Base-by-base conservation (phyloP, 2,329 filamentous ascomycete species). In the Cladosporium sp. region DNA sequence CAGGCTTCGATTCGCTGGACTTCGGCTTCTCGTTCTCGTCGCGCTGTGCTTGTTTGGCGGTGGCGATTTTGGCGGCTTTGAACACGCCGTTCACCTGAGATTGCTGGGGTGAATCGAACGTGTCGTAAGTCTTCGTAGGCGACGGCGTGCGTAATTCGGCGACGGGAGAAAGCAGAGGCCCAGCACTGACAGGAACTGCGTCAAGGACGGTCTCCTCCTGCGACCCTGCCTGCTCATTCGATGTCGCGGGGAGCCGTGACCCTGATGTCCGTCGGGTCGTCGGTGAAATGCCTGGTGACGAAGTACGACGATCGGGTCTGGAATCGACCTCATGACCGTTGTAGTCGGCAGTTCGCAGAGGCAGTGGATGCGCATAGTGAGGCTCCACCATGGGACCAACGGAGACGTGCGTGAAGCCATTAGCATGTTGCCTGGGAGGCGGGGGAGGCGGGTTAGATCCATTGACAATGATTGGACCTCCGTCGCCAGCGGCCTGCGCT, bases 141-240 rank as follows among this genome's bases (percentile, higher is more conserved):
- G 86, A 88, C 2, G 86, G 84, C 0, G 84, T 86, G n/a, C 79
- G 77, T 5, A 80, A 79, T 70, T 90, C 87, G 50, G 85, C 86
- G 0, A 90, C 86, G 0, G 87, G 87, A 0, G 87, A 90, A 2
- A 91, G 74, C 18, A 77, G 57, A 4, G 74, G 73, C 33, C 58
- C 62, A 7, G 58, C 50, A 22, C 31, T 53, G 34, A 46, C 18
- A 14, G 50, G 37, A 8, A 46, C 16, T 13, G 42, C 43, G 8
- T 61, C 60, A n/a, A 43, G 9, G 4, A 35, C 34, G 9, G 48
- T 28, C 16, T 50, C 48, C 13, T n/a, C 32, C 11, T 50, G 48
- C 6, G 48, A 43, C 5, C 32, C 22, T 28, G 32, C 31, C 2
- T 50, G 48, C 5, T 40, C 48, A 3, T 50, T 50, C 13, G 48